phyloP scores from a whole-genome alignment of 2,329 filamentous ascomycete genomes.

The Leptodontidium sp. region DNA sequence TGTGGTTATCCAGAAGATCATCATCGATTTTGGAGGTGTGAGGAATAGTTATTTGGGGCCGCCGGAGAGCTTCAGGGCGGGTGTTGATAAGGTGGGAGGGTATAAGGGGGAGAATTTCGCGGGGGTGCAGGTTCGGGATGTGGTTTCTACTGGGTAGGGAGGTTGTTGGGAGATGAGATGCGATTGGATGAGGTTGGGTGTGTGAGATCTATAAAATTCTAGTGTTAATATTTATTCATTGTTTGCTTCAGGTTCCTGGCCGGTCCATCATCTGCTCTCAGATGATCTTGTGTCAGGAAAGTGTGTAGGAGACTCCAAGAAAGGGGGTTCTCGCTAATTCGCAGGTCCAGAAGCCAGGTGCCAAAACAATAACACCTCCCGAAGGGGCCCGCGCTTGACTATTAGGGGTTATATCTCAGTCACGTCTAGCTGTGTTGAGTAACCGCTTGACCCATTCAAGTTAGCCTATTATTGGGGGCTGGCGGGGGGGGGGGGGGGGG shows the following conservation, averaged over 20 bases:
- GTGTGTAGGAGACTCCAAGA: neutral
- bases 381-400: too few relatives aligned
- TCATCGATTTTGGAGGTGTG: slow-evolving; percentile 52
- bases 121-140: slow-evolving; percentile 25
- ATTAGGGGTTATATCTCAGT: too few relatives aligned
- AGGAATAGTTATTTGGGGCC: slow-evolving; percentile 52
- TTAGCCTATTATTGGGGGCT: too few relatives aligned
- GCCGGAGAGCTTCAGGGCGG: slow-evolving; percentile 48
- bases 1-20: slow-evolving; percentile 51
- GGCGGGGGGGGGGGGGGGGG: too few relatives aligned
- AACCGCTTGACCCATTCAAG: too few relatives aligned
- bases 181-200: neutral
- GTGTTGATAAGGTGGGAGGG: slow-evolving; percentile 29
- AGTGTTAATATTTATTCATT: slow-evolving; percentile 14
- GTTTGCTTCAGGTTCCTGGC: neutral
- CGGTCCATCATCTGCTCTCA: too few relatives aligned
- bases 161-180: neutral
- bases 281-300: too few relatives aligned
- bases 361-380: neutral
- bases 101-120: slow-evolving; percentile 40
- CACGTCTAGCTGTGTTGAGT: too few relatives aligned
- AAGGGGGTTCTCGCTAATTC: neutral
- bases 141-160: slow-evolving; percentile 14
- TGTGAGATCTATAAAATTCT: neutral
- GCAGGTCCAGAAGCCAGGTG: neutral